phyloP scores from a whole-genome alignment of 2,329 filamentous ascomycete genomes.

The Leptosphaerulina australis region DNA sequence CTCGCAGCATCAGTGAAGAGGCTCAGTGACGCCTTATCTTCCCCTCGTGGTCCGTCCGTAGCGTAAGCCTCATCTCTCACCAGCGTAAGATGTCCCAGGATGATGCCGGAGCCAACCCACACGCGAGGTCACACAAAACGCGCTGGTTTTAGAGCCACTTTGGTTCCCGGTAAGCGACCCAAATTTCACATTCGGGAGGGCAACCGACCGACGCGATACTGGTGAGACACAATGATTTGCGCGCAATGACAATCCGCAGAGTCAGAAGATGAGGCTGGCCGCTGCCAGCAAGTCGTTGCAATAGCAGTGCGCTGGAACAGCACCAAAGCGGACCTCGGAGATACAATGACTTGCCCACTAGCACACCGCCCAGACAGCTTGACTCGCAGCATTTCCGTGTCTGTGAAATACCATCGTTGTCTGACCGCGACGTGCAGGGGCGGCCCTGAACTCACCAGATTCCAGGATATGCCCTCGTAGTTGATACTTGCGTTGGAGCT shows the following conservation, averaged over 20 bases:
- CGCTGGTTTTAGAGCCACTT: conserved; percentile 8
- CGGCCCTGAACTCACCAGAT: conserved; percentile 14
- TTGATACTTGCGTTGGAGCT: conserved; percentile 11
- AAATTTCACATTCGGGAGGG: conserved; percentile 8
- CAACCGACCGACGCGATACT: conserved; percentile 3
- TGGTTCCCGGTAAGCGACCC: conserved; percentile 27
- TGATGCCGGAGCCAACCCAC: conserved; percentile 8
- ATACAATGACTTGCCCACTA: conserved; percentile 9
- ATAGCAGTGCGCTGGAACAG: conserved; percentile 10
- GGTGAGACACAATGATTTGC: conserved; percentile 11
- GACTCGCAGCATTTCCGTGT: conserved; percentile 10
- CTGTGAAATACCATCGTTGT: conserved; percentile 4
- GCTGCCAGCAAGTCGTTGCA: conserved; percentile 2
- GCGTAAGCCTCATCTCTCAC: conserved; percentile 17
- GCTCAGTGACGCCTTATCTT: conserved; percentile 5
- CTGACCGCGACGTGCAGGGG: conserved; percentile 12
- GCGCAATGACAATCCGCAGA: conserved; percentile 12
- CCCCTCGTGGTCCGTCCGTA: conserved; percentile 10
- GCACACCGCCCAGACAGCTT: conserved; percentile 13
- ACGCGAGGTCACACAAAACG: conserved; percentile 14
- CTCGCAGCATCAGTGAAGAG: conserved; percentile 1
- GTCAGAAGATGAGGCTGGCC: conserved; percentile 16
- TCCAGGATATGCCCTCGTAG: conserved; percentile 7
- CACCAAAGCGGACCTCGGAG: conserved; percentile 11
- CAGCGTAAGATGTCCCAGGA: conserved; percentile 19